Evolutionary conservation across 768 basidiomycete species (phyloP).

Genomic region (Flagelloscypha sp.): DNA sequence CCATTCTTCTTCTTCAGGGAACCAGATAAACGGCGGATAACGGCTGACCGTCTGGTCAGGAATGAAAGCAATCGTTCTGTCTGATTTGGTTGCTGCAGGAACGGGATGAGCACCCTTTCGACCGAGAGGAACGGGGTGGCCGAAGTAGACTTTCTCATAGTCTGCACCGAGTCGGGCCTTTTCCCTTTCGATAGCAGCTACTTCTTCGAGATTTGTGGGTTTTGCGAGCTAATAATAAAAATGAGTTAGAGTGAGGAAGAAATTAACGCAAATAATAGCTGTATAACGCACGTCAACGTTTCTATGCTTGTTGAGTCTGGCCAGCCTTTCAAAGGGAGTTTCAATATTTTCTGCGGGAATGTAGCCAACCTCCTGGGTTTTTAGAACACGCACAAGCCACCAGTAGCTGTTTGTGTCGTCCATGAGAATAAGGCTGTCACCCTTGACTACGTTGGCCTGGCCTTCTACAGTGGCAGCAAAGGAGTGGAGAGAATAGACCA

Average conservation of each 20-base stretch:
- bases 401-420: conserved; percentile 99
- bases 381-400: conserved; percentile 98
- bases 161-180: too few species aligned
- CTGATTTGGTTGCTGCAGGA: conserved; percentile 21
- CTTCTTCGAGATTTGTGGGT: conserved; percentile 69
- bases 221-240: conserved; percentile 49
- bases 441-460: conserved; percentile 97
- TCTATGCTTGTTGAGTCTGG: conserved; percentile 91
- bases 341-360: conserved; percentile 99
- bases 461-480: conserved; percentile 98
- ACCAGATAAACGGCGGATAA: conserved; percentile 79
- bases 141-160: too few species aligned
- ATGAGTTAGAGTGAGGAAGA: conserved; percentile 7
- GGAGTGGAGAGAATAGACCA: conserved; percentile 89
- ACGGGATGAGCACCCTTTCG: conserved; percentile 24
- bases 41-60: conserved; percentile 57
- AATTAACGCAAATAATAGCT: not conserved
- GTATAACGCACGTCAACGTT: conserved; percentile 79
- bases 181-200: too few species aligned
- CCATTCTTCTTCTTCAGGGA: conserved; percentile 60
- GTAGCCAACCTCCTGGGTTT: conserved; percentile 97
- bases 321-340: conserved; percentile 93
- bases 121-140: conserved; percentile 38
- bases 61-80: conserved; percentile 49
- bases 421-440: conserved; percentile 91